These are phyloP conservation scores for Curvularia eragrostidis DNA, from an alignment of 2,329 filamentous ascomycete genomes.

Conservation along the genomic window DNA sequence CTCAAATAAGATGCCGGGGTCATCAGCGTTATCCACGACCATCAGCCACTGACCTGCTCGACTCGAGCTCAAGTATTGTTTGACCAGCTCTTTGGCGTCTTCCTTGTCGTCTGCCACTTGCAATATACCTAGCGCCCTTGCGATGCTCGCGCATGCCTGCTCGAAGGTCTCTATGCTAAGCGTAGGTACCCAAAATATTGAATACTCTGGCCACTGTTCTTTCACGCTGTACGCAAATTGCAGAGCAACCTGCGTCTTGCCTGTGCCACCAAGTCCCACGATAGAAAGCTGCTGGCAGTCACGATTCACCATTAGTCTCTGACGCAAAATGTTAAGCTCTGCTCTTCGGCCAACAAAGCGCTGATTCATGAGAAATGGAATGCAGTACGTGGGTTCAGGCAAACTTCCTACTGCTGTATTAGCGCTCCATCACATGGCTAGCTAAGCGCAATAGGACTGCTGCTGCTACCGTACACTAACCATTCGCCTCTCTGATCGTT, in stretches of 20 bases:
- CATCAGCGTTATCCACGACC: constrained; percentile 20
- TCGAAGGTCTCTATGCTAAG: neutral
- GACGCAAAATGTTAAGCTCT: neutral
- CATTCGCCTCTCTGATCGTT: neutral
- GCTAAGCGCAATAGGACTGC: too few relatives aligned
- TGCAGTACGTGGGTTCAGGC: neutral
- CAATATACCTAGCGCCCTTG: constrained; percentile 17
- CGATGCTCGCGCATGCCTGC: neutral
- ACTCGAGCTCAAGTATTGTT: constrained; percentile 26
- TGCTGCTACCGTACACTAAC: neutral
- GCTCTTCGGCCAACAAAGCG: neutral
- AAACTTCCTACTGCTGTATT: neutral
- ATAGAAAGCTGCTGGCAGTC: neutral
- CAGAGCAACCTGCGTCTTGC: constrained; percentile 26
- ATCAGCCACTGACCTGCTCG: constrained; percentile 21
- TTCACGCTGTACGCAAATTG: constrained; percentile 26
- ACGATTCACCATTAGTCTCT: neutral
- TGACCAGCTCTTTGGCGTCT: constrained; percentile 30
- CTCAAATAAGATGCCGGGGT: constrained; percentile 16
- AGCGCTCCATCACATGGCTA: neutral
- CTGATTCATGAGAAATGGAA: neutral
- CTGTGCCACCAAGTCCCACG: neutral
- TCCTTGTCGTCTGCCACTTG: constrained; percentile 19
- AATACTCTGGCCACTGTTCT: neutral
- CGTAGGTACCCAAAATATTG: neutral